Conservation (phyloP, 139 green algal species). For the Chlorella sp. region DNA sequence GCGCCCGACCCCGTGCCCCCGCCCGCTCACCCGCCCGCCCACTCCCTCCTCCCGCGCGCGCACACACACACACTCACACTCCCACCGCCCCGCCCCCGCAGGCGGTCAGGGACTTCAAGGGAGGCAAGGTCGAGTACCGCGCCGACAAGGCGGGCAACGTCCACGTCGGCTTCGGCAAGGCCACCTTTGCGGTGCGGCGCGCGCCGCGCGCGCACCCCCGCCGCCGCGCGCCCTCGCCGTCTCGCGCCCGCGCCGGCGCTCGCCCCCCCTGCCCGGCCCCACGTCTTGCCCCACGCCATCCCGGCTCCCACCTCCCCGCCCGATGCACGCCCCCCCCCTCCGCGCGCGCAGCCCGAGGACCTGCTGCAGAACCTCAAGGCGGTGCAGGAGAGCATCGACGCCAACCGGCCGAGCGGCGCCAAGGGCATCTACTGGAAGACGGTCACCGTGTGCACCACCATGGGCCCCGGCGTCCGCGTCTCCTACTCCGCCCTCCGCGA, state of each 20-base stretch:
- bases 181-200: constrained; percentile 81
- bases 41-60: background rate
- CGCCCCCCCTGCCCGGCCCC: too few relatives aligned
- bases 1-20: too few relatives aligned
- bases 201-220: too few relatives aligned
- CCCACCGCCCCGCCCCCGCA: constrained; percentile 30
- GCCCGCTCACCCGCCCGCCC: background rate
- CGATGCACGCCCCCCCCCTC: too few relatives aligned
- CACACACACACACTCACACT: too few relatives aligned
- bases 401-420: constrained; percentile 91
- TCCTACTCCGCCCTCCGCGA: constrained; percentile 63
- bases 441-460: constrained; percentile 91
- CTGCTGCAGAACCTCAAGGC: constrained; percentile 94
- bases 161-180: constrained; percentile 93
- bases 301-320: too few relatives aligned
- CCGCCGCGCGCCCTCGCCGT: too few relatives aligned
- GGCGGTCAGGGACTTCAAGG: constrained; percentile 98
- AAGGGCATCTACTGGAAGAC: constrained; percentile 99
- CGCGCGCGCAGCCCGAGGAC: constrained; percentile 74
- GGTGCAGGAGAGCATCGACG: constrained; percentile 87
- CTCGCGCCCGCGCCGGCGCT: too few relatives aligned
- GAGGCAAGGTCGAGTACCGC: constrained; percentile 98
- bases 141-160: constrained; percentile 98
- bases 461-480: constrained; percentile 91
- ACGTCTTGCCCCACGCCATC: too few relatives aligned